These are phyloP conservation scores for Zygoascus sp. DNA, from an alignment of 1,139 yeast species.

Conservation along the genomic window DNA sequence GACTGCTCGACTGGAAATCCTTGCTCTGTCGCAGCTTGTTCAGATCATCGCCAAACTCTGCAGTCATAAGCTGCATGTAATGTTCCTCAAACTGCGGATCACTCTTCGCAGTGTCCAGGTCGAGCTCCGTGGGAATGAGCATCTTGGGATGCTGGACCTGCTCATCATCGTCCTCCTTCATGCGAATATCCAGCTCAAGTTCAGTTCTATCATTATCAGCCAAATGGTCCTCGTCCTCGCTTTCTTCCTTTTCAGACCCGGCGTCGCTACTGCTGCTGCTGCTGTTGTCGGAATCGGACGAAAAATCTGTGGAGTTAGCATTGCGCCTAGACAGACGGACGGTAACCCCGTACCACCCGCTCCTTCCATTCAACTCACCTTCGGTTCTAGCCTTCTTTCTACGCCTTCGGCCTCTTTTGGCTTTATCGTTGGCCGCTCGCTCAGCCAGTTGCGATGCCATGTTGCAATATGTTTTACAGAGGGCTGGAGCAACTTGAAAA, in stretches of 20 bases:
- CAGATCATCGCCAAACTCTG: slow-evolving; percentile 38
- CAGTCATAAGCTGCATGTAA: slow-evolving; percentile 34
- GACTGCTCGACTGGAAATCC: slow-evolving; percentile 35
- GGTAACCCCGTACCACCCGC: background rate
- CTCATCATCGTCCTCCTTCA: slow-evolving; percentile 10
- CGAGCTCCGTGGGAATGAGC: slow-evolving; percentile 19
- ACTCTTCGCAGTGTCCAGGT: slow-evolving; percentile 16
- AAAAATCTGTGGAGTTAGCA: slow-evolving; percentile 29
- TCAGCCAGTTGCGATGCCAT: slow-evolving; percentile 6
- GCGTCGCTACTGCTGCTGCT: slow-evolving; percentile 6
- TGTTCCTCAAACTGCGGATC: slow-evolving; percentile 31
- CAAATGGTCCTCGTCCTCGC: slow-evolving; percentile 13
- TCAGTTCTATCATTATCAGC: slow-evolving; percentile 16
- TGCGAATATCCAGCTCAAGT: slow-evolving; percentile 12
- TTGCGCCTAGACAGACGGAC: too few species aligned
- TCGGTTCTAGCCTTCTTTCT: slow-evolving; percentile 34
- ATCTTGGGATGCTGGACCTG: slow-evolving; percentile 12
- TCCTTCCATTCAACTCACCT: slow-evolving; percentile 24
- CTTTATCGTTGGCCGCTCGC: slow-evolving; percentile 7
- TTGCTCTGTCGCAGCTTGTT: slow-evolving; percentile 35
- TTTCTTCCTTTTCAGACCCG: slow-evolving; percentile 12
- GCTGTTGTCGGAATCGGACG: slow-evolving; percentile 27
- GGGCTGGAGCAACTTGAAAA: too few species aligned
- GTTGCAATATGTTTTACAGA: too few species aligned
- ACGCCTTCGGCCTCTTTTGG: slow-evolving; percentile 27